phyloP scores from a whole-genome alignment of 352 stramenopile genomes.

The Phytopythium boreale region DNA sequence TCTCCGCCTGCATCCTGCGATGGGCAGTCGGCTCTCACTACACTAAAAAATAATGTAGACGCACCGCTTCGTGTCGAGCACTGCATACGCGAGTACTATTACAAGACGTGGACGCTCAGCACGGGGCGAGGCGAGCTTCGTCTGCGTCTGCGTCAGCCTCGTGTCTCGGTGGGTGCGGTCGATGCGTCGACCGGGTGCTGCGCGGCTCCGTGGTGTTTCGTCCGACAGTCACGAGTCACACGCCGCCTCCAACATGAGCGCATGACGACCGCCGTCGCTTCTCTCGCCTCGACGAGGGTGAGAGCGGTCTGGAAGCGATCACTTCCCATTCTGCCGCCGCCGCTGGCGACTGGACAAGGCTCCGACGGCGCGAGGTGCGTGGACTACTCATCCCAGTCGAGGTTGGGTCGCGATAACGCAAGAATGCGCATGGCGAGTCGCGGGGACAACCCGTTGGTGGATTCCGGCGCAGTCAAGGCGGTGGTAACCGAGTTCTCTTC shows the following conservation, averaged over 20 bases:
- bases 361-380: neutral
- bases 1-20: neutral
- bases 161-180: neutral
- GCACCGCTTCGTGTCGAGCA: neutral
- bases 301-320: neutral
- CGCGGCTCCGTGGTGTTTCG: neutral
- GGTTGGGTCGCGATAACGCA: neutral
- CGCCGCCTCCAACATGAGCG: neutral
- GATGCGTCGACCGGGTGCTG: neutral
- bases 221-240: neutral
- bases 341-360: neutral
- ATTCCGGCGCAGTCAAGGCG: neutral
- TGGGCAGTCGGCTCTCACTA: neutral
- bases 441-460: neutral
- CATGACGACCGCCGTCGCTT: neutral
- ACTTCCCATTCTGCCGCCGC: neutral
- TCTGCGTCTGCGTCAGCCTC: neutral
- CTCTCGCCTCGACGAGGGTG: neutral
- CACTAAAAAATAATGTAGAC: neutral
- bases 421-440: neutral
- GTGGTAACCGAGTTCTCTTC: neutral
- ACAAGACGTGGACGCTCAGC: neutral
- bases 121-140: neutral
- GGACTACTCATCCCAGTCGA: neutral
- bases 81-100: neutral